Evolutionary conservation across 169 alveolate species (phyloP).

Genomic region (Plasmodium falciparum): DNA sequence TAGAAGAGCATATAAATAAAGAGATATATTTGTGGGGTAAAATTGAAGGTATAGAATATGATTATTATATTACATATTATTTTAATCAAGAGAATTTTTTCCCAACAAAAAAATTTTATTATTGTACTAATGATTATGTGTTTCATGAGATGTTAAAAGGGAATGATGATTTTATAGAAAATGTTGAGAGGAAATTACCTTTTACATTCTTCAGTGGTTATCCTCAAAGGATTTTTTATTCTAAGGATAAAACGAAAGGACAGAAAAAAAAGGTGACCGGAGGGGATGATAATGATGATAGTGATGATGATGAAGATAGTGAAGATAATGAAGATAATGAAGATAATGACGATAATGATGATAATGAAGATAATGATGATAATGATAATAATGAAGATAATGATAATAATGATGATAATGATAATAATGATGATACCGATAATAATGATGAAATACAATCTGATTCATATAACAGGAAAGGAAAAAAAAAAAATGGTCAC

Average conservation of each 20-base stretch:
- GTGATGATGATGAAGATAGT: background rate
- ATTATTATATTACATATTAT: slow-evolving; percentile 49
- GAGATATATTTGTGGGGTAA: slow-evolving; percentile 66
- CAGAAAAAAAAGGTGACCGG: background rate
- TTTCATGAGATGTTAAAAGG: slow-evolving; percentile 44
- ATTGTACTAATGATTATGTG: slow-evolving; percentile 60
- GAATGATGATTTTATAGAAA: slow-evolving; percentile 43
- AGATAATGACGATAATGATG: background rate
- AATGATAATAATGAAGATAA: no score
- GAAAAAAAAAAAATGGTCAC: background rate
- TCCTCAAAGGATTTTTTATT: slow-evolving; percentile 24
- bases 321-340: background rate
- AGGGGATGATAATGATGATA: background rate
- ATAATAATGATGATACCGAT: no score
- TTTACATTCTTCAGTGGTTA: slow-evolving; percentile 44
- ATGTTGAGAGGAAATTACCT: slow-evolving; percentile 27
- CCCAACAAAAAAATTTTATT: slow-evolving; percentile 48
- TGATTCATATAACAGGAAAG: background rate
- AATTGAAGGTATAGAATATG: slow-evolving; percentile 65
- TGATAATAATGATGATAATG: no score
- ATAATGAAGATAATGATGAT: no score
- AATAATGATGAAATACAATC: slow-evolving; percentile 4
- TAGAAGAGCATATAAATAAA: slow-evolving; percentile 52
- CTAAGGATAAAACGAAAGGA: slow-evolving; percentile 3
- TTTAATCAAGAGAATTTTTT: slow-evolving; percentile 38